Base-by-base conservation (phyloP, 2,329 filamentous ascomycete genomes). In the Diaporthe aspalathi region DNA sequence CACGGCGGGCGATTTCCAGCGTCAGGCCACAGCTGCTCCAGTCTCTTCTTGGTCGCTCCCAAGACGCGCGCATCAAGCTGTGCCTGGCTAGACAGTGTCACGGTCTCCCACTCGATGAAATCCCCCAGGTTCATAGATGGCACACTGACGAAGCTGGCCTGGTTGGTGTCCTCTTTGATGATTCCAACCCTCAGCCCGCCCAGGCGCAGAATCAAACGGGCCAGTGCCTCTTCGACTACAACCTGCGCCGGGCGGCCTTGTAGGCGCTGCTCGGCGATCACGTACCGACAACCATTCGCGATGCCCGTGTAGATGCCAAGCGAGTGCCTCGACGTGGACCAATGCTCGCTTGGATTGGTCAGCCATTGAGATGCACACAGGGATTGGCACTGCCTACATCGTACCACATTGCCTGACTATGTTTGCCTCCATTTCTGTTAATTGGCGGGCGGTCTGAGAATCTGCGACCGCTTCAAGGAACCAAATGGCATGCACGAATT, bases 101-200 rank as follows among this genome's bases (percentile, higher is more conserved):
- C 40, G 22, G 47, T 49, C 43, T 73, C 68, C 74, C 81, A 85
- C 53, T 81, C 78, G 29, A 88, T 77, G 67, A 87, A 83, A 17
- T 83, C 75, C 1, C 76, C 72, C 4, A 89, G 78, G 63, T 87
- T 78, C 50, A 89, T 79, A 24, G 78, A 74, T 0, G 80, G 75
- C 9, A 88, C 73, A 56, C 82, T 80, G 9, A 84, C 81, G 75
- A 86, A 89, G 38, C 75, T 77, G 0, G 88, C 82, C 3, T 77
- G 70, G 47, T 78, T 79, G n/a, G 81, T 83, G 47, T 85, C 80
- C 60, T 88, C 82, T 50, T 78, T 80, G 2, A 77, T 75, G 72
- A 90, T 85, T 14, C 85, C 86, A 40, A 86, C 83, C 17, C 84
- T 82, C 53, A 90, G 80, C 71, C 84, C 81, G 2, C 84, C 81